Base-by-base conservation (phyloP, 768 basidiomycete genomes). In the Collybia mongolica region DNA sequence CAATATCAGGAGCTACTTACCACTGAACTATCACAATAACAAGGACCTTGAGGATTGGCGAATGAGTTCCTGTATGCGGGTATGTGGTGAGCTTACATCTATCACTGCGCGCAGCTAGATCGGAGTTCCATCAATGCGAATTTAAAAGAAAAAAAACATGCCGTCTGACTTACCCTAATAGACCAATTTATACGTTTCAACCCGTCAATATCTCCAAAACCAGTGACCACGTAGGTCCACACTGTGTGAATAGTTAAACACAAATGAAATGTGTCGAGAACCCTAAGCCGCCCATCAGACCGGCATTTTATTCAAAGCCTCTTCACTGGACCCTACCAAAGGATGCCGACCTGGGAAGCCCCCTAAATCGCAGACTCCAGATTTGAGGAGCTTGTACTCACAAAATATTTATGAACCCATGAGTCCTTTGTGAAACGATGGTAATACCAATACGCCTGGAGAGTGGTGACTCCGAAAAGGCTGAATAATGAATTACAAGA, bases 391-490 rank as follows among this genome's bases (percentile, higher is more conserved):
- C 14, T 22, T 26, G 17, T 22, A 59, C 68, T 50, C 42, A 73
- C 74, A n/a, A 70, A 59, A 45, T 43, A 57, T 54, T 68, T 72
- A 55, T 77, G 69, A 20, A 72, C 48, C 6, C 48, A 40, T 3
- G 67, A 63, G 53, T 76, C 75, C 14, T 62, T 60, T 14, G 60
- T 58, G 55, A 64, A 76, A 15, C 66, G 58, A 43, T 72, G 70
- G 46, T 70, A 76, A 54, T 74, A 76, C 60, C 63, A 65, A 51
- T 70, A 72, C 11, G 65, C 55, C 45, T 75, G 74, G 5, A 72
- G 59, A 9, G 66, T 65, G 1, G 67, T 74, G 46, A 72, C 61
- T n/a, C 75, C 75, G 38, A 66, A 75, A 14, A 75, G 51, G 35
- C 74, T 75, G 39, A 22, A 15, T 8, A 19, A 5, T 18, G 18